Conservation (phyloP, 1,139 yeast genomes). For the Pichia sp. region DNA sequence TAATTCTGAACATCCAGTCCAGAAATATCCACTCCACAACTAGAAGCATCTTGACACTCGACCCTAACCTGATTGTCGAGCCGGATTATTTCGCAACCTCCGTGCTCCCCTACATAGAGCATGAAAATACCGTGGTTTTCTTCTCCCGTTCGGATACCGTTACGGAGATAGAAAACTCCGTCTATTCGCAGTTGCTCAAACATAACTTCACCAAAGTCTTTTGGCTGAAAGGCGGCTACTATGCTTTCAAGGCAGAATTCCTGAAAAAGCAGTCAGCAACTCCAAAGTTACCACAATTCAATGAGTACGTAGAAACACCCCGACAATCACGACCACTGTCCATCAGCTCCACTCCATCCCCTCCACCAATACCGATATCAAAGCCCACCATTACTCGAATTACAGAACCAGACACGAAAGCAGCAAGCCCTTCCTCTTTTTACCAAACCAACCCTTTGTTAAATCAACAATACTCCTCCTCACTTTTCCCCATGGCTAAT, state of each 20-base stretch:
- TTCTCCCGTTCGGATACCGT: conserved; percentile 13
- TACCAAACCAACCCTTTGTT: neutral
- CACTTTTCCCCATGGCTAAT: neutral
- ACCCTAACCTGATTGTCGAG: conserved; percentile 6
- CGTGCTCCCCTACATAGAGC: conserved; percentile 10
- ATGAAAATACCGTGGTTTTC: conserved; percentile 10
- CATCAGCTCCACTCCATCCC: neutral
- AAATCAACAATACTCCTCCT: neutral
- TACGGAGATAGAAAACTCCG: conserved; percentile 6
- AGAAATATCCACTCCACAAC: conserved; percentile 7
- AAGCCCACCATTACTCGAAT: neutral
- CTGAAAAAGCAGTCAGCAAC: neutral
- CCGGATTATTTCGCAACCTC: neutral
- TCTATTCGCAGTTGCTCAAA: conserved; percentile 1
- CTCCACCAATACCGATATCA: conserved; percentile 12
- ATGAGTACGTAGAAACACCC: neutral
- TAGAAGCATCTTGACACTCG: conserved; percentile 6
- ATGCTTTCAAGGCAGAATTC: conserved; percentile 10
- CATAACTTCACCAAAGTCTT: conserved; percentile 3
- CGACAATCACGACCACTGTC: neutral
- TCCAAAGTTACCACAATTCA: neutral
- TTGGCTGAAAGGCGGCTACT: conserved; percentile 19
- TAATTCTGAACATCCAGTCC: conserved; percentile 10
- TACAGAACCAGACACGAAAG: neutral
- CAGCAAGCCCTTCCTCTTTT: neutral